These are phyloP conservation scores for Candida tropicalis DNA, from an alignment of 1,139 yeast species.

Conservation along the genomic window DNA sequence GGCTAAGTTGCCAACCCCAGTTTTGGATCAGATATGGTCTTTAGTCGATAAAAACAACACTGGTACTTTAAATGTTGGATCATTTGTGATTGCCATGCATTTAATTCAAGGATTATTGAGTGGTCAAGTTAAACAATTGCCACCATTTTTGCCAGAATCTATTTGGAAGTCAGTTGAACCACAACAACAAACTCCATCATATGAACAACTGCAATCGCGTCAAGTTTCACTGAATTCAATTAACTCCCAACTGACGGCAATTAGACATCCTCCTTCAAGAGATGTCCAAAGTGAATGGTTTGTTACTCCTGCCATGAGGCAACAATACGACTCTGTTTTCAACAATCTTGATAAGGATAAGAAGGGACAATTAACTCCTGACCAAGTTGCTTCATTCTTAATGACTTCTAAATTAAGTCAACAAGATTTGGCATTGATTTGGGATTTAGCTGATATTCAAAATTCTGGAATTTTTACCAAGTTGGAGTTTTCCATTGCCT, in stretches of 20 bases:
- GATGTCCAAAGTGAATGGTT: conserved; percentile 57
- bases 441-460: conserved; percentile 94
- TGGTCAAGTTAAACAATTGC: conserved; percentile 68
- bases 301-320: conserved; percentile 67
- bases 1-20: conserved; percentile 76
- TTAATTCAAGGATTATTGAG: conserved; percentile 79
- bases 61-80: conserved; percentile 72
- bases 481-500: conserved; percentile 88
- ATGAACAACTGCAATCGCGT: conserved; percentile 20
- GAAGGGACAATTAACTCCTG: conserved; percentile 67
- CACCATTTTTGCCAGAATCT: conserved; percentile 66
- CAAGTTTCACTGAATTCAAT: conserved; percentile 49
- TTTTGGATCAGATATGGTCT: conserved; percentile 86
- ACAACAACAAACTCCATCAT: conserved; percentile 9
- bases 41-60: conserved; percentile 75
- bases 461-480: conserved; percentile 82
- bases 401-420: conserved; percentile 86
- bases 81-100: conserved; percentile 93
- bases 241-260: conserved; percentile 51
- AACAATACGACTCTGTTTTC: conserved; percentile 79
- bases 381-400: conserved; percentile 85
- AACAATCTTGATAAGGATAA: conserved; percentile 70
- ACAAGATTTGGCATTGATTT: conserved; percentile 81
- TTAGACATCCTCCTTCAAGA: conserved; percentile 30
- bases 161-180: conserved; percentile 61